Base-by-base conservation (phyloP, 2,329 filamentous ascomycete species). In the Fusarium abutilonis region DNA sequence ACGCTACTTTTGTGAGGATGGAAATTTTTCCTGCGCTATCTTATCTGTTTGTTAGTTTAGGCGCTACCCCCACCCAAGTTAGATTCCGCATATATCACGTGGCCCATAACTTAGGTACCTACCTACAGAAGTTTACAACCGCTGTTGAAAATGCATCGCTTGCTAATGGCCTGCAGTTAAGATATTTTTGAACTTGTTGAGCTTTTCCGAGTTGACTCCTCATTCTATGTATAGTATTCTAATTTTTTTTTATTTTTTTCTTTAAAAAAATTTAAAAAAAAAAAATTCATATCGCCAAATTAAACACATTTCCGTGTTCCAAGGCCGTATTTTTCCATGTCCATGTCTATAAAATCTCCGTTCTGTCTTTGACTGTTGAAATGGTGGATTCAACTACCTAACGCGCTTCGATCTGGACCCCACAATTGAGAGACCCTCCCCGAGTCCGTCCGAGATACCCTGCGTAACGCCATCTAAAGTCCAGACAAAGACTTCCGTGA, bases 391-490 rank as follows among this genome's bases (percentile, higher is more conserved):
- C 44, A 59, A 26, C 17, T 19, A 19, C 19, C 19, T 35, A 19
- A 31, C 23, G 15, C 32, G 47, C 50, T 36, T 59, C 26, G 49
- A 36, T 40, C 44, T 67, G 2, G 66, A 52, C 26, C 69, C 61
- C 36, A 70, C 60, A 15, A 66, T 71, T 3, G 70, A 68, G 14
- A 76, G 59, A 9, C 74, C 74, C 56, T 75, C 73, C 15, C 78
- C 76, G 80, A 83, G 77, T 6, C 89, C 88, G 65, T 91, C 87
- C 66, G 86, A 86, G 38, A 92, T 77, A 0, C 89, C 90, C 13
- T 86, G 87, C 2, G 86, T 82, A 46, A 92, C 76, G 17, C 86
- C 84, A 60, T 88, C 82, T 2, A 89, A 74, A 68, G 86, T 82
- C 85, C 88, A 92, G 4, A 82, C 72, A 3, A 82, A 80, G 9